phyloP scores from a whole-genome alignment of 345 rosid species.

The Eucalyptus tenuipes region DNA sequence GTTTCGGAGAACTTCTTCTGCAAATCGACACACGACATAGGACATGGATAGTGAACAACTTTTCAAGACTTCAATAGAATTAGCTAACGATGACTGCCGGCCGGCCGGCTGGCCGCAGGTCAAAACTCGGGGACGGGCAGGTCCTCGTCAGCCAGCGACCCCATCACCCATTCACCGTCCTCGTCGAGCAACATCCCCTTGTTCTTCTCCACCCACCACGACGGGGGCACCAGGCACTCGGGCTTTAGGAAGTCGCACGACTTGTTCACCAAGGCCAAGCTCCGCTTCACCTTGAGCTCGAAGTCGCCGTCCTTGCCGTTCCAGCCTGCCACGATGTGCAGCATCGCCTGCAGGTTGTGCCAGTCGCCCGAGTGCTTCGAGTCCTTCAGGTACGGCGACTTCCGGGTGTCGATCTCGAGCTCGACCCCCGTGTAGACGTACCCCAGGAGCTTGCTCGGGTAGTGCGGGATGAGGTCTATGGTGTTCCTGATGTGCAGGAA shows the following conservation, averaged over 20 bases:
- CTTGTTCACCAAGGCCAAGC: conserved; percentile 79
- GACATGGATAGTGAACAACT: not conserved
- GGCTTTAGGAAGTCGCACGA: conserved; percentile 53
- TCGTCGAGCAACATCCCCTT: conserved; percentile 50
- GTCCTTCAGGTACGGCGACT: conserved; percentile 50
- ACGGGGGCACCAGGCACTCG: conserved; percentile 62
- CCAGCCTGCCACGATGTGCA: conserved; percentile 83
- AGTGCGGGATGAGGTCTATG: conserved; percentile 62
- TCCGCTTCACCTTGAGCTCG: conserved; percentile 59
- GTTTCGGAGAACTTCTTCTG: not conserved
- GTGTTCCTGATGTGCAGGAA: conserved; percentile 54
- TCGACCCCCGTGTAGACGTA: conserved; percentile 32
- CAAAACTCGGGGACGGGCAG: conserved; percentile 46
- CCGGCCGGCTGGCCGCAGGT: not conserved
- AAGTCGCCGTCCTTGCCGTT: conserved; percentile 56
- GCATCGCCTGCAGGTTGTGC: conserved; percentile 87
- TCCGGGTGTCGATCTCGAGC: conserved; percentile 61
- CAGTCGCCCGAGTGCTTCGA: conserved; percentile 71
- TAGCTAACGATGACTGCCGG: not conserved
- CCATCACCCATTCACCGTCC: conserved; percentile 58
- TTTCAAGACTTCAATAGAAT: not conserved
- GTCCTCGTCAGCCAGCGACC: conserved; percentile 44
- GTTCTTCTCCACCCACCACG: conserved; percentile 94
- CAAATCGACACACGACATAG: not conserved
- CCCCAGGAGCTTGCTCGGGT: conserved; percentile 54